Conservation (phyloP, 2,329 filamentous ascomycete species). For the Alternaria metachromatica region DNA sequence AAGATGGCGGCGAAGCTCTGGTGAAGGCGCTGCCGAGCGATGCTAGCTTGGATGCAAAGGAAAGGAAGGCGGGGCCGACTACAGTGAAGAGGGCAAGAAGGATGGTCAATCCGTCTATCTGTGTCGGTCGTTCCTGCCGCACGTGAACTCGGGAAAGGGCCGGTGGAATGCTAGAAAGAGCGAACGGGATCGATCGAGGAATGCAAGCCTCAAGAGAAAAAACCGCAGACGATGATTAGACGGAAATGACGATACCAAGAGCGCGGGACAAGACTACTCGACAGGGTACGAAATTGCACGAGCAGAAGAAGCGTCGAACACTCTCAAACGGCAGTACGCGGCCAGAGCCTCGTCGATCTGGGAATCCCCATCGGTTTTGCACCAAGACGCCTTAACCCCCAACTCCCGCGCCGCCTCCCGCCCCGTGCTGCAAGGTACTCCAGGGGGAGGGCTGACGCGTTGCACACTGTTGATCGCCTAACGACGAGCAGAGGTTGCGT, state of each 20-base stretch:
- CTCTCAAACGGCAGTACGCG: constrained; percentile 11
- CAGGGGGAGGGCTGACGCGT: constrained; percentile 10
- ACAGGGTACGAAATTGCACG: constrained; percentile 16
- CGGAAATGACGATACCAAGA: constrained; percentile 8
- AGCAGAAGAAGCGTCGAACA: constrained; percentile 10
- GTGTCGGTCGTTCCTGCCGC: constrained; percentile 8
- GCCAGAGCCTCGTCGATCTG: constrained; percentile 12
- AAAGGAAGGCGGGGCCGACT: constrained; percentile 14
- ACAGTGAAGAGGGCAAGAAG: constrained; percentile 6
- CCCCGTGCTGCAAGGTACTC: constrained; percentile 9
- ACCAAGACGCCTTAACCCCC: constrained; percentile 2
- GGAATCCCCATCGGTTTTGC: constrained; percentile 13
- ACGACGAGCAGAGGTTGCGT: not conserved
- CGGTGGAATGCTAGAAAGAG: constrained; percentile 2
- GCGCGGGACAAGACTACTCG: constrained; percentile 2
- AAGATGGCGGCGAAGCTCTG: not conserved
- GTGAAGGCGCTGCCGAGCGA: not conserved
- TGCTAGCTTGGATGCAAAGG: constrained; percentile 3
- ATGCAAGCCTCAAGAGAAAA: not conserved
- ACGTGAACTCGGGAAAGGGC: not conserved
- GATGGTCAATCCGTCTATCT: constrained; percentile 1
- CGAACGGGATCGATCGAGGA: constrained; percentile 1
- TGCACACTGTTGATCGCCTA: constrained; percentile 10
- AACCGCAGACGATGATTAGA: not conserved
- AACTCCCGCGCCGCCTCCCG: constrained; percentile 7